Evolutionary conservation across 169 alveolate species (phyloP).

Genomic region (Babesia ovata): DNA sequence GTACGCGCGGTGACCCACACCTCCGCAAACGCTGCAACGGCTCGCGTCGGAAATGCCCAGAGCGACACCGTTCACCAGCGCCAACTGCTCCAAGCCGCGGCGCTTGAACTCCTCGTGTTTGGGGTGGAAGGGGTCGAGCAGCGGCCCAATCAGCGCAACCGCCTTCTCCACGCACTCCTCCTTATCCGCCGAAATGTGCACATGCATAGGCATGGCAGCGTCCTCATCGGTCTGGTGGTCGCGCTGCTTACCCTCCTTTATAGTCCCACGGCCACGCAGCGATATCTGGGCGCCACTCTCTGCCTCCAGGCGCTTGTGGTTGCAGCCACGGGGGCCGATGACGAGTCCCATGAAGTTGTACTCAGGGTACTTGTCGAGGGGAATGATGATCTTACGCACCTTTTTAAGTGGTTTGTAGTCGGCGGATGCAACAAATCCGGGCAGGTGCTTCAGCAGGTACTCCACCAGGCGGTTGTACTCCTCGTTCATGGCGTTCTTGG

Average conservation of each 20-base stretch:
- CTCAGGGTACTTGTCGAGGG: conserved; percentile 89
- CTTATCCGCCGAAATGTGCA: conserved; percentile 82
- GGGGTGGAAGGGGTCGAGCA: conserved; percentile 86
- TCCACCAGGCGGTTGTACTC: conserved; percentile 86
- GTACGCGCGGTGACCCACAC: conserved; percentile 79
- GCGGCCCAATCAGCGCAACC: conserved; percentile 83
- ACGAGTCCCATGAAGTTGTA: conserved; percentile 92
- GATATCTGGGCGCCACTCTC: conserved; percentile 89
- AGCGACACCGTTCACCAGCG: conserved; percentile 84
- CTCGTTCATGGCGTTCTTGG: conserved; percentile 83
- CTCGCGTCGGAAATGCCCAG: conserved; percentile 71
- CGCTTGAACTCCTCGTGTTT: conserved; percentile 85
- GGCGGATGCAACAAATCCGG: conserved; percentile 88
- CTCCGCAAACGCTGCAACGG: conserved; percentile 84
- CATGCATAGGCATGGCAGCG: conserved; percentile 88
- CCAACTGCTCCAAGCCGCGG: conserved; percentile 84
- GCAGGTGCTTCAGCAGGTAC: conserved; percentile 81
- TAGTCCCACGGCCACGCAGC: conserved; percentile 88
- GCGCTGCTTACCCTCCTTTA: conserved; percentile 88
- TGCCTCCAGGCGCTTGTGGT: conserved; percentile 90
- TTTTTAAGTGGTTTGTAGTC: conserved; percentile 88
- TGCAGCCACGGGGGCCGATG: conserved; percentile 94
- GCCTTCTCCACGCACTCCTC: conserved; percentile 84
- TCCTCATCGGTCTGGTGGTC: conserved; percentile 88
- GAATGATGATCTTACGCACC: conserved; percentile 83